A percentile compares a stretch with the other conserved stretches of the same genome.
phyloP scores from a whole-genome alignment of 2,329 filamentous ascomycete genomes.

The Neonectria ditissima region DNA sequence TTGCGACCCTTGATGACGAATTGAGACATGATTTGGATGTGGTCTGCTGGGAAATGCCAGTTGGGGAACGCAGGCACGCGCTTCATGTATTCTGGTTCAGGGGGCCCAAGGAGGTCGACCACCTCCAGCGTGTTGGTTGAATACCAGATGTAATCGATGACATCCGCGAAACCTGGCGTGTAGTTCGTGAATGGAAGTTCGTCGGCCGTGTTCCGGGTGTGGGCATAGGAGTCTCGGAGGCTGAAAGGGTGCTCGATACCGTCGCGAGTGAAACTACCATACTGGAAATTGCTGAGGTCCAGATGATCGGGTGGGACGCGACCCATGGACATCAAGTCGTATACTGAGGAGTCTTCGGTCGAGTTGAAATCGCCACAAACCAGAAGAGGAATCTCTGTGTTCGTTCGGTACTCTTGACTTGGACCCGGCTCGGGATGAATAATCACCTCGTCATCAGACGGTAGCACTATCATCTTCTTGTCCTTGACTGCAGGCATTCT shows the following conservation, averaged over 20 bases:
- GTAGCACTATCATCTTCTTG: slow-evolving; percentile 71
- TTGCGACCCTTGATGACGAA: slow-evolving; percentile 91
- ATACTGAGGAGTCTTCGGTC: slow-evolving; percentile 85
- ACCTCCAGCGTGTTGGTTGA: slow-evolving; percentile 90
- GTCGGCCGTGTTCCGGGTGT: slow-evolving; percentile 83
- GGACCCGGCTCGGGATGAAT: slow-evolving; percentile 75
- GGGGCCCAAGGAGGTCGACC: slow-evolving; percentile 84
- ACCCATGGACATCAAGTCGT: slow-evolving; percentile 87
- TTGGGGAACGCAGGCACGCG: slow-evolving; percentile 92
- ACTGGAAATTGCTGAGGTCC: slow-evolving; percentile 84
- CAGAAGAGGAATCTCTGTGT: slow-evolving; percentile 88
- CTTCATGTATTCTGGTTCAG: slow-evolving; percentile 86
- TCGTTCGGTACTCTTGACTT: slow-evolving; percentile 87
- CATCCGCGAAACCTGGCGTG: slow-evolving; percentile 89
- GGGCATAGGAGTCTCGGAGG: slow-evolving; percentile 88
- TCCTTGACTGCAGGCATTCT: slow-evolving; percentile 84
- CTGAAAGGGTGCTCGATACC: slow-evolving; percentile 96
- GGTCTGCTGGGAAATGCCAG: slow-evolving; percentile 94
- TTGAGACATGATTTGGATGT: slow-evolving; percentile 89
- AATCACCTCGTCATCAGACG: slow-evolving; percentile 59
- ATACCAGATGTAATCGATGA: slow-evolving; percentile 98
- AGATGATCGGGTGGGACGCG: slow-evolving; percentile 81
- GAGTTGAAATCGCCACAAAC: slow-evolving; percentile 98
- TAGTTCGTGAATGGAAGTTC: slow-evolving; percentile 97
- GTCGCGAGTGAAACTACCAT: slow-evolving; percentile 91